These are phyloP conservation scores for Taxillus chinensis DNA, from an alignment of 164 flowering plant species.

Conservation along the genomic window DNA sequence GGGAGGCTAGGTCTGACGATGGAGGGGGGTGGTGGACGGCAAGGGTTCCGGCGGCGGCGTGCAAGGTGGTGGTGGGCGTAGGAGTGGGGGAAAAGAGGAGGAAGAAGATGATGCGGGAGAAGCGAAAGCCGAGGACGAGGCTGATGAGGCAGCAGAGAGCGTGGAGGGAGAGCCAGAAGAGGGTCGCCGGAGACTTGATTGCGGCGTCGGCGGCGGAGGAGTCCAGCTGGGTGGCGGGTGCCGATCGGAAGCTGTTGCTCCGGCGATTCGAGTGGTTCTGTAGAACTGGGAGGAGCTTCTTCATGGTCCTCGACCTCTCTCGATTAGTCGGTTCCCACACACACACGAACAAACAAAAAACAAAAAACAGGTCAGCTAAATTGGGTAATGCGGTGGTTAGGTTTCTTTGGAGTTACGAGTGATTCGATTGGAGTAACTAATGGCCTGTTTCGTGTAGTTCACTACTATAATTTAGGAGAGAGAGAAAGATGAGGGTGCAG, in stretches of 20 bases:
- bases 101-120: conserved; percentile 67
- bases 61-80: conserved; percentile 16
- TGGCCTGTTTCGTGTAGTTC: no score
- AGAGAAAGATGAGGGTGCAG: no score
- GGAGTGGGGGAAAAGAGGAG: conserved; percentile 47
- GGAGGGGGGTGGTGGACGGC: conserved; percentile 5
- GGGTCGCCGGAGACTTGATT: conserved; percentile 24
- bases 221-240: not conserved
- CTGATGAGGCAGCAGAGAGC: conserved; percentile 74
- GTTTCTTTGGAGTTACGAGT: no score
- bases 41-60: conserved; percentile 15
- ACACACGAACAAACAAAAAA: no score
- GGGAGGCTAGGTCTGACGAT: conserved; percentile 1
- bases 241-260: conserved; percentile 40
- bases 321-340: no score
- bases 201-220: not conserved
- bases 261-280: conserved; percentile 49
- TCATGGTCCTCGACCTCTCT: not conserved
- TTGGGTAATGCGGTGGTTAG: no score
- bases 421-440: no score
- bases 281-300: conserved; percentile 38
- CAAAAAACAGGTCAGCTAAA: no score
- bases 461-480: no score
- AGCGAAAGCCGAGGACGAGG: conserved; percentile 71
- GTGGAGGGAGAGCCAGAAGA: conserved; percentile 67